Evolutionary conservation across 2,329 filamentous ascomycete genomes (phyloP), one percentile per base, ranked within the genome.

Genomic region (Blastomyces silverae): DNA sequence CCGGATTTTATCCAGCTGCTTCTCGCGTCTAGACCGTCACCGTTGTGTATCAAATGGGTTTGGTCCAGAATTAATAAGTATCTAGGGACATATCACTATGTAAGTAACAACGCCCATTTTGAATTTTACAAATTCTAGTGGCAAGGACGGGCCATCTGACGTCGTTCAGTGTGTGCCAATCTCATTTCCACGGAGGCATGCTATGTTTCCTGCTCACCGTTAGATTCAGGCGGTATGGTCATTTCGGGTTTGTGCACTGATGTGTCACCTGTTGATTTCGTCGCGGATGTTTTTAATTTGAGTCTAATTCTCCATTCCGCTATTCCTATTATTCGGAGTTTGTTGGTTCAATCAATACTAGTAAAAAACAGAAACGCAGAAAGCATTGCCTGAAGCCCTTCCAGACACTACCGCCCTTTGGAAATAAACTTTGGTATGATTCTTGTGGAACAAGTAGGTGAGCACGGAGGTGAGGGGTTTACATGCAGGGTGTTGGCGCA

Each of bases 191-290:
- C 31, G 8, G n/a, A 22, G 34, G n/a, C 3, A 52, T 11, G 3
- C 22, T 37, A n/a, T n/a, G 15, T 56, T n/a, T 20, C n/a, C 31
- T 37, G 17, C 28, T 37, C 31, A n/a, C 31, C 20, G 53, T 37
- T 56, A 56, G 31, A 31, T 28, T 34, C 17, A 20, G 28, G 6
- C 28, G 28, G n/a, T 10, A 55, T 8, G 28, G 31, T 56, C 53
- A 56, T 56, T 56, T 56, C 53, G 53, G 53, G 31, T 56, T 37
- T 7, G 31, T 56, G n/a, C 53, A n/a, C 31, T 4, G 31, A 20
- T 56, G 53, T 37, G 17, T 20, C 28, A 56, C n/a, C 20, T 3
- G 20, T 10, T 56, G 31, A 5, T 56, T 17, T 56, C 31, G 53
- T 20, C 28, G 25, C 2, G 20, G 17, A 37, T 6, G 20, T 34